Base-by-base conservation (phyloP, 2,329 filamentous ascomycete genomes). In the Arthrocladium fulminans region DNA sequence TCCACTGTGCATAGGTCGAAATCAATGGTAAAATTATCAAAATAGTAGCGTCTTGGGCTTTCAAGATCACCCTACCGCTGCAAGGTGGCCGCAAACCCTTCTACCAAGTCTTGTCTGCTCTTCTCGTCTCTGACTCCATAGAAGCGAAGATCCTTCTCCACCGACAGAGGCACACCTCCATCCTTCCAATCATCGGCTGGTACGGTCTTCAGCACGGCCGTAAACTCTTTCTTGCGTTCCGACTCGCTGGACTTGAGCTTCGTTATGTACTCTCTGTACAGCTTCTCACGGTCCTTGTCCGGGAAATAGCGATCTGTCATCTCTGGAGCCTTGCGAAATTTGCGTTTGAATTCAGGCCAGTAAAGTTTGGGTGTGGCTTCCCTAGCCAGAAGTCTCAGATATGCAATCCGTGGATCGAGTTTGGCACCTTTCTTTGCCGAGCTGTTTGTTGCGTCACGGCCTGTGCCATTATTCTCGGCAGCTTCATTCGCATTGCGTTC, bases 291-390 rank as follows among this genome's bases (percentile, higher is more conserved):
- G 45, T 73, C 71, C 53, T 70, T 73, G 51, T 74, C 71, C 19
- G 64, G 63, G 37, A 73, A 53, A 15, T 67, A 61, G 4, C 59
- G 59, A 46, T 69, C 66, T 48, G 65, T 71, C 84, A 98, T 88
- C 45, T 82, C 77, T 0, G 77, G 66, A 54, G 94, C 88, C 55
- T 84, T 89, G 56, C 84, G 84, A 67, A 81, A 92, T 63, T 96
- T 98, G 27, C 92, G 76, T 59, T 86, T 88, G 68, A 98, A 98
- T 63, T 98, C 92, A 0, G 87, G 84, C 92, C 92, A 98, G 72
- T 94, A 98, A 1, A 98, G 75, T 67, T 95, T 97, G 0, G 87
- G 84, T 0, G 83, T 92, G 0, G 89, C 90, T 57, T 88, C 79
- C 42, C 83, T 79, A 54, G 90, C 81, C 24, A 98, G 72, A 54